Evolutionary conservation across 1,139 yeast species (phyloP), one percentile per base, ranked within the genome.

Genomic region (Blastobotrys proliferans): DNA sequence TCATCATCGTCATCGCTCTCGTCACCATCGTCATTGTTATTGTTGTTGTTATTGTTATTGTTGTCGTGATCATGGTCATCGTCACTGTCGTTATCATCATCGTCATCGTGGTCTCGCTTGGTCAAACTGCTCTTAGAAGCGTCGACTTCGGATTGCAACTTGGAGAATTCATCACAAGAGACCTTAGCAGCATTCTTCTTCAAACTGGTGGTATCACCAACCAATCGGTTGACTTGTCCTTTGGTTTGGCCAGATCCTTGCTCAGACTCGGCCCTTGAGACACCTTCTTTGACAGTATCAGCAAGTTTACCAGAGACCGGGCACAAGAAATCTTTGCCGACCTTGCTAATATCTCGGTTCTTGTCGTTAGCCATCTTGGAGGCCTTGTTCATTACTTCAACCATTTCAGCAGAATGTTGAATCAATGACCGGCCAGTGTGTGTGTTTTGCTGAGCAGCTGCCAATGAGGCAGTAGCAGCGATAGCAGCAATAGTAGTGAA

Each of bases 251-350:
- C 35, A n/a, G 21, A 14, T 2, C 16, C 18, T 5, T 20, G 19
- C n/a, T 34, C 43, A 25, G 25, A 26, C 3, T 33, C 32, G 20
- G 21, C 24, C 13, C 25, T 9, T 17, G 31, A 24, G 6, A 25
- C 13, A 3, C 34, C 44, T 11, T 14, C 21, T 21, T 26, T 18
- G 19, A 41, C 14, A 9, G 40, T 19, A 22, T 22, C 29, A 4
- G 40, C 25, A 13, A 41, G 10, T 21, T 20, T 30, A 6, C 40
- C 44, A 14, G 38, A 34, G 14, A 24, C 34, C 13, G 44, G 44
- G 16, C 44, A 41, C 22, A 41, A 14, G 24, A 41, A 41, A 29
- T 21, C 18, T 13, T 21, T 17, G 13, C 34, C 44, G 21, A 41
- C 44, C n/a, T 21, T 33, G 19, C 37, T 20, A 6, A 28, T 14